These are phyloP conservation scores for Phialophora expanda DNA, from an alignment of 2,329 filamentous ascomycete species.

Conservation along the genomic window DNA sequence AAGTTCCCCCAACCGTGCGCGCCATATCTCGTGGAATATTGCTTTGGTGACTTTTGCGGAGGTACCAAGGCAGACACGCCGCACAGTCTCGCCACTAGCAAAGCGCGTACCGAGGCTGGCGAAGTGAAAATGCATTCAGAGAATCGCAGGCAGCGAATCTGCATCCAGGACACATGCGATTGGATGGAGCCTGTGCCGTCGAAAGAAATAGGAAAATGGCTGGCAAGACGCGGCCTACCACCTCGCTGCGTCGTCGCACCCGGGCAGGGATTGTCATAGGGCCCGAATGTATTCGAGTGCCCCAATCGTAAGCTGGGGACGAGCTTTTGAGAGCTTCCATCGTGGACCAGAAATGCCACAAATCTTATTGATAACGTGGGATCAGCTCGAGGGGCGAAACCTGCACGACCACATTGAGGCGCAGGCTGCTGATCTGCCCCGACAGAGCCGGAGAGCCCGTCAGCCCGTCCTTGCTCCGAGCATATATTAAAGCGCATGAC, in stretches of 20 bases:
- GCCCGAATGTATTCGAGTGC: background rate
- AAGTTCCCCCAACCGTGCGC: constrained; percentile 12
- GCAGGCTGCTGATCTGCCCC: constrained; percentile 14
- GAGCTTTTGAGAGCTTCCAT: background rate
- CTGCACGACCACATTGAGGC: background rate
- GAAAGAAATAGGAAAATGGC: no score
- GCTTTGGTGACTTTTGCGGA: background rate
- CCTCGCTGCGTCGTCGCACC: background rate
- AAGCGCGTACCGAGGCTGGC: constrained; percentile 2
- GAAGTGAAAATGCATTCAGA: background rate
- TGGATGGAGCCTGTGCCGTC: background rate
- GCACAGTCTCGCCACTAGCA: background rate
- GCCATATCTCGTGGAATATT: background rate
- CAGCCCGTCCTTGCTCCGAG: constrained; percentile 11
- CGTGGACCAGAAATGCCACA: background rate
- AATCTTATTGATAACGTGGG: constrained; percentile 8
- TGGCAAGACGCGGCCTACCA: background rate
- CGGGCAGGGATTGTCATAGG: background rate
- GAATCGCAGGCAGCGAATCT: background rate
- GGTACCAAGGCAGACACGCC: constrained; percentile 5
- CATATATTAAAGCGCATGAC: constrained; percentile 20
- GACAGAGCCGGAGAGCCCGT: background rate
- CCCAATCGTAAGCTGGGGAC: background rate
- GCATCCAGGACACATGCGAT: background rate
- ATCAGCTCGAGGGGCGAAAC: constrained; percentile 2